Evolutionary conservation across 2,329 filamentous ascomycete genomes (phyloP).

Genomic region (Hypoxylon sp.): DNA sequence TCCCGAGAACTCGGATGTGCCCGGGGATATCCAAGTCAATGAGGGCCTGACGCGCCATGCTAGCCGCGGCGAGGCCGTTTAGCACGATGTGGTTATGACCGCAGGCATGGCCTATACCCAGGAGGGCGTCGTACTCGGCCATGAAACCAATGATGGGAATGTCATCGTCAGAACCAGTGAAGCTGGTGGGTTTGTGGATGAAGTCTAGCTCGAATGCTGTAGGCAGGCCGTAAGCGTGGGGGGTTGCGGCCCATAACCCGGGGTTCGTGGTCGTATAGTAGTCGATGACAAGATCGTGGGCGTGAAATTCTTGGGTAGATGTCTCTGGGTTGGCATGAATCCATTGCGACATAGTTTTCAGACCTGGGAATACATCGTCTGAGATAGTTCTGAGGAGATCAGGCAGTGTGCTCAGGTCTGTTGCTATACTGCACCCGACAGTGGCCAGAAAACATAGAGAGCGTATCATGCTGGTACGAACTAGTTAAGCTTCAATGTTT

Average conservation of each 20-base stretch:
- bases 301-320: slow-evolving; percentile 27
- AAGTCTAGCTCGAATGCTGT: slow-evolving; percentile 27
- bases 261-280: slow-evolving; percentile 27
- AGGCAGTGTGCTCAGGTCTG: slow-evolving; percentile 26
- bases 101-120: slow-evolving; percentile 29
- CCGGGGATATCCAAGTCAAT: slow-evolving; percentile 25
- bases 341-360: slow-evolving; percentile 20
- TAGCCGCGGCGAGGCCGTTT: slow-evolving; percentile 25
- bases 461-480: slow-evolving; percentile 7
- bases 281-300: slow-evolving; percentile 23
- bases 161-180: slow-evolving; percentile 18
- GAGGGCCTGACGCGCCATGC: slow-evolving; percentile 22
- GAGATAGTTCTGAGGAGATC: slow-evolving; percentile 25
- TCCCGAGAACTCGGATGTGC: slow-evolving; percentile 15
- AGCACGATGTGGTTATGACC: slow-evolving; percentile 32
- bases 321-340: slow-evolving; percentile 26
- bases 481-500: background rate
- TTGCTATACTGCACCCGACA: slow-evolving; percentile 13
- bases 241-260: slow-evolving; percentile 23
- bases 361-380: slow-evolving; percentile 23
- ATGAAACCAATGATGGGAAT: slow-evolving; percentile 28
- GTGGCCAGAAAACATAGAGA: slow-evolving; percentile 11
- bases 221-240: slow-evolving; percentile 26
- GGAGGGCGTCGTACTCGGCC: slow-evolving; percentile 29
- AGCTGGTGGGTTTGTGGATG: slow-evolving; percentile 18